Evolutionary conservation across 495 filamentous ascomycete genomes (phyloP).

Genomic region (Annulohypoxylon bovei): DNA sequence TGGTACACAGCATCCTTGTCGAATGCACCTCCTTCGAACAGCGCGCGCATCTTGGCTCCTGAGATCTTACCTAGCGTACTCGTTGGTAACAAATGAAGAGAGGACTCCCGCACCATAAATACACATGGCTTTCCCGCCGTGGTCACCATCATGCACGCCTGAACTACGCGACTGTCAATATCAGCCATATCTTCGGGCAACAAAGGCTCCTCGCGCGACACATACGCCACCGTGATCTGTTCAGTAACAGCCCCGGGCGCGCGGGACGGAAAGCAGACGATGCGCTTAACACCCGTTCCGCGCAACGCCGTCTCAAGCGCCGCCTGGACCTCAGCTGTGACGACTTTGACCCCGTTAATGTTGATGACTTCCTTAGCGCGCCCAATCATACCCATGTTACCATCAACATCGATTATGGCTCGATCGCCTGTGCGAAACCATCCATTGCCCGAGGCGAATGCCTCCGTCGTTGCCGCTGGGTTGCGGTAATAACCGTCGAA

Average conservation of each 20-base stretch:
- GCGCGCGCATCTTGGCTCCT: constrained; percentile 47
- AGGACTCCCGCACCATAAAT: no score
- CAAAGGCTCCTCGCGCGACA: constrained; percentile 33
- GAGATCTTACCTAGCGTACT: constrained; percentile 60
- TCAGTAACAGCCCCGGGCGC: constrained; percentile 48
- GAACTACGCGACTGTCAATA: constrained; percentile 1
- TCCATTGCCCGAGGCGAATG: constrained; percentile 68
- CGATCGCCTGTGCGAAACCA: constrained; percentile 77
- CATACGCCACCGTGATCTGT: constrained; percentile 50
- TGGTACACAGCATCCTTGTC: background rate
- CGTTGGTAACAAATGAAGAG: constrained; percentile 32
- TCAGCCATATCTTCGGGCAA: constrained; percentile 1
- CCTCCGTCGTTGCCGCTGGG: constrained; percentile 58
- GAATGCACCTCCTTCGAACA: constrained; percentile 47
- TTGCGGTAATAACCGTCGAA: constrained; percentile 72
- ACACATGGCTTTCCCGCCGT: no score
- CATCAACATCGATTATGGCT: constrained; percentile 58
- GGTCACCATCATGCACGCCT: no score
- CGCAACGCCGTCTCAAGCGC: constrained; percentile 55
- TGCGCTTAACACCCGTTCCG: constrained; percentile 34
- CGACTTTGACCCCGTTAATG: constrained; percentile 63
- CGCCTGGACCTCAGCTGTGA: constrained; percentile 54
- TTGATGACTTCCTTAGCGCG: constrained; percentile 68
- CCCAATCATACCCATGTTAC: constrained; percentile 64
- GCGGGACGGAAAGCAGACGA: constrained; percentile 47